Base-by-base conservation (phyloP, 2,329 filamentous ascomycete genomes). In the Claviceps sorghi region DNA sequence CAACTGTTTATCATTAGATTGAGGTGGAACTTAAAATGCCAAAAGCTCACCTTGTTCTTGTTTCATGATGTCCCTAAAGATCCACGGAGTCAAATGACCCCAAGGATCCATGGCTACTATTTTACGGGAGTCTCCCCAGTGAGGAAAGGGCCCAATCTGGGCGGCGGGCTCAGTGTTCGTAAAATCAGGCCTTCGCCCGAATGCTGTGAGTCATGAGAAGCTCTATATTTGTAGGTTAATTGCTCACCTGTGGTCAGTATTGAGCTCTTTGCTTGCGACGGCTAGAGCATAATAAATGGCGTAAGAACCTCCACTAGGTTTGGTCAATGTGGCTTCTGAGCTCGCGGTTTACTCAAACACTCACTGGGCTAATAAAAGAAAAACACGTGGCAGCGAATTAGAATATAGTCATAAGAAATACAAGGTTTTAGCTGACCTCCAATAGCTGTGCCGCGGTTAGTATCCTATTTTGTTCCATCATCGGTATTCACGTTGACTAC, bases 91-190 rank as follows among this genome's bases (percentile, higher is more conserved):
- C 55, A 95, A 72, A 70, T 97, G 93, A 7, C 93, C 91, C 66
- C 85, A 87, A 0, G 91, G 91, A 64, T 97, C 93, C 88, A 98
- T 95, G 19, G 91, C 88, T 15, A 97, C 91, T 57, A 98, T 97
- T 74, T 96, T 97, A 68, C 88, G 88, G 62, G 79, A 80, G 64
- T 95, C 87, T 29, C 78, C 79, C 91, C 91, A 98, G 69, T 93
- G 82, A 8, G 87, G 83, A 61, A 95, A 95, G 8, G 88, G 89
- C 0, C 89, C 89, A 63, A 97, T 88, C 51, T 84, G 80, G 22
- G 82, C 87, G n/a, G 90, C 89, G 13, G 93, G 93, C 66, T 97
- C 87, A 10, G 89, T 95, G 67, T 97, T 73, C 57, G 74, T 80
- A 59, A 77, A 81, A 58, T 80, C 77, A n/a, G 78, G 78, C 48